These are phyloP conservation scores for Zygoascus sp. DNA, from an alignment of 1,139 yeast genomes.

Conservation along the genomic window DNA sequence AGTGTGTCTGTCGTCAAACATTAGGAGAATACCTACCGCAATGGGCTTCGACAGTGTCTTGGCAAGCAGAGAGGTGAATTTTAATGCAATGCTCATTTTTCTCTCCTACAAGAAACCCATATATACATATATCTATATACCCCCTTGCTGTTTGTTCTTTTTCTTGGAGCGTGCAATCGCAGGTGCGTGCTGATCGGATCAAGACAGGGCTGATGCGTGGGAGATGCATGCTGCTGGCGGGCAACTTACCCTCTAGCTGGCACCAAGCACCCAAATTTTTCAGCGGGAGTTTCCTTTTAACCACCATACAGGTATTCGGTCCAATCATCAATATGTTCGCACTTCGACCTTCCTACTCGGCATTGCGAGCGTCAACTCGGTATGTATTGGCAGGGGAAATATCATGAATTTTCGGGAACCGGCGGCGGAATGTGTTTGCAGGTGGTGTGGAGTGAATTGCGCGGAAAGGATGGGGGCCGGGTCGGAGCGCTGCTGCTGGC, in stretches of 20 bases:
- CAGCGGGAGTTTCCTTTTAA: conserved; percentile 2
- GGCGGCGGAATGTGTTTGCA: background rate
- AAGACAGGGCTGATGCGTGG: too few species aligned
- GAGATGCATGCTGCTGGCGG: background rate
- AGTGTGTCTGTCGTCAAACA: too few species aligned
- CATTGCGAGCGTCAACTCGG: conserved; percentile 15
- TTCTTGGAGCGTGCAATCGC: too few species aligned
- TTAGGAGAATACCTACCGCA: conserved; percentile 46
- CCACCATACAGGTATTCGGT: background rate
- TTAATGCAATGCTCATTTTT: conserved; percentile 55
- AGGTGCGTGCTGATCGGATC: too few species aligned
- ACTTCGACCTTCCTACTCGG: conserved; percentile 13
- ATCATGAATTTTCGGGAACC: too few species aligned
- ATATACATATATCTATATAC: background rate
- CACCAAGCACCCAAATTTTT: background rate
- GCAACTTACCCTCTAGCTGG: conserved; percentile 2
- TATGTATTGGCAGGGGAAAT: conserved; percentile 1
- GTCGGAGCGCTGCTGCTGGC: background rate
- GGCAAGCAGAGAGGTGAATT: conserved; percentile 67
- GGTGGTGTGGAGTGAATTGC: background rate
- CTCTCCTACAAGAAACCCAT: background rate
- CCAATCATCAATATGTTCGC: conserved; percentile 11
- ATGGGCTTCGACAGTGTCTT: conserved; percentile 81
- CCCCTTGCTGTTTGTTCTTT: too few species aligned
- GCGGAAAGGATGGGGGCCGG: background rate